Evolutionary conservation across 108 stramenopile genomes (phyloP).

Genomic region (Mayamaea pseudoterrestris): DNA sequence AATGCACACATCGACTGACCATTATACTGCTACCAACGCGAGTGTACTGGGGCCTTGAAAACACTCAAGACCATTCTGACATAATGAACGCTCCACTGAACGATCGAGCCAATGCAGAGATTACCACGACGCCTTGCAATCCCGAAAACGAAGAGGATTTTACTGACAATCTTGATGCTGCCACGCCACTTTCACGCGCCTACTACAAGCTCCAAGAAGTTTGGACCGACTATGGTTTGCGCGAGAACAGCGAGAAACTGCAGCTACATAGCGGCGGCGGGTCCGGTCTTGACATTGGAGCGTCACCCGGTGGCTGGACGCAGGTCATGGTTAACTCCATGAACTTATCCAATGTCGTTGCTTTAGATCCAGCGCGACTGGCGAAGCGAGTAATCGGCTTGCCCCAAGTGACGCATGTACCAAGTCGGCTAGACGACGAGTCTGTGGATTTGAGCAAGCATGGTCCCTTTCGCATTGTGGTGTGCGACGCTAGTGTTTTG

Average conservation of each 20-base stretch:
- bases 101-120: slow-evolving; percentile 28
- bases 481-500: slow-evolving; percentile 38
- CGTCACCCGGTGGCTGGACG: slow-evolving; percentile 51
- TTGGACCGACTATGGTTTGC: slow-evolving; percentile 5
- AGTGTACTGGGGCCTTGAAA: slow-evolving; percentile 23
- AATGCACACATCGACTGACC: slow-evolving; percentile 9
- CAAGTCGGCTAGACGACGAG: slow-evolving; percentile 14
- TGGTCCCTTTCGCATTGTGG: slow-evolving; percentile 31
- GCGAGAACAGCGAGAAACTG: not conserved
- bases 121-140: slow-evolving; percentile 16
- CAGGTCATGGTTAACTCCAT: slow-evolving; percentile 25
- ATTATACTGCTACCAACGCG: slow-evolving; percentile 12
- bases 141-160: slow-evolving; percentile 13
- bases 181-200: slow-evolving; percentile 34
- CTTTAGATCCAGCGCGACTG: slow-evolving; percentile 30
- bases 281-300: slow-evolving; percentile 40
- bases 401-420: slow-evolving; percentile 23
- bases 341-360: slow-evolving; percentile 15
- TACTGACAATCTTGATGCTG: not conserved
- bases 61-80: slow-evolving; percentile 12
- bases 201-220: slow-evolving; percentile 44
- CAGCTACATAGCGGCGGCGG: slow-evolving; percentile 9
- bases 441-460: slow-evolving; percentile 11
- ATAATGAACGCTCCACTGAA: slow-evolving; percentile 27
- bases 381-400: slow-evolving; percentile 23